Evolutionary conservation across 1,139 yeast species (phyloP).

Genomic region (Lodderomyces pseudojiufengensis): DNA sequence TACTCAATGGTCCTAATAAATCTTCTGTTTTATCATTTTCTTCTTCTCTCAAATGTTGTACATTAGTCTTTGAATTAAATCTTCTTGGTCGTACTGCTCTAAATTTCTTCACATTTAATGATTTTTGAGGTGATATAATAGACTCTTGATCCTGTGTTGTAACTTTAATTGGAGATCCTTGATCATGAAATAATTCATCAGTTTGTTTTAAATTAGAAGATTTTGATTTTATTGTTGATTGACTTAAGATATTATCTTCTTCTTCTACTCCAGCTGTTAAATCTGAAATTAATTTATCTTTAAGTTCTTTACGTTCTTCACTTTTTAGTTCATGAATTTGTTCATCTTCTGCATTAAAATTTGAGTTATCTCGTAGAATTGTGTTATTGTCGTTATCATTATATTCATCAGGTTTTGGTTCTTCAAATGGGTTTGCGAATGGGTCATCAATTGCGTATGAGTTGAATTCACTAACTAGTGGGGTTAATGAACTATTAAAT

Average conservation of each 20-base stretch:
- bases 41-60: conserved; percentile 25
- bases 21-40: conserved; percentile 16
- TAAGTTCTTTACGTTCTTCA: conserved; percentile 36
- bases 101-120: conserved; percentile 25
- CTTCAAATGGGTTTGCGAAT: conserved; percentile 15
- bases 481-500: conserved; percentile 10
- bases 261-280: conserved; percentile 33
- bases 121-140: conserved; percentile 30
- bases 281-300: conserved; percentile 33
- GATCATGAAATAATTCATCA: conserved; percentile 35
- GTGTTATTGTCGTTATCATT: conserved; percentile 17
- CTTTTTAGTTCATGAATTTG: conserved; percentile 31
- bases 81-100: conserved; percentile 47
- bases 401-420: conserved; percentile 17
- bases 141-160: conserved; percentile 9
- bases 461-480: conserved; percentile 25
- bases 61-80: conserved; percentile 28
- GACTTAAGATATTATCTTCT: conserved; percentile 18
- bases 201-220: conserved; percentile 12
- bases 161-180: conserved; percentile 30
- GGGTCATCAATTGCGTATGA: conserved; percentile 21
- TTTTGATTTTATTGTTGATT: conserved; percentile 21
- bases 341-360: conserved; percentile 23
- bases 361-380: conserved; percentile 11
- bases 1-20: conserved; percentile 42